Evolutionary conservation across 2,329 filamentous ascomycete genomes (phyloP).

Genomic region (Alternaria novae-zelandiae): DNA sequence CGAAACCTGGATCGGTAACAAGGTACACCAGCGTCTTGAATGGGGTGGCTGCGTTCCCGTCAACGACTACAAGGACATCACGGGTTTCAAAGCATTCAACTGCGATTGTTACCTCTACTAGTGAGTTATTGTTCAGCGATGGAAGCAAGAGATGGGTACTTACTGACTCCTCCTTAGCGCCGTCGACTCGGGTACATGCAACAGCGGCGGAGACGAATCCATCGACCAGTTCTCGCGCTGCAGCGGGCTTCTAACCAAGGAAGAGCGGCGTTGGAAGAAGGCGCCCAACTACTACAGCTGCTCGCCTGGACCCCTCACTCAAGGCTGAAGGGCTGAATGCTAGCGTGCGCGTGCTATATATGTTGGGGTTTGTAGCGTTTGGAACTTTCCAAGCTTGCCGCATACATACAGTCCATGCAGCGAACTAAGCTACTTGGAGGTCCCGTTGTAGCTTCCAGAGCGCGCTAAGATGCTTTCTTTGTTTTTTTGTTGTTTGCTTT

Average conservation of each 20-base stretch:
- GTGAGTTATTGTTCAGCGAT: not conserved
- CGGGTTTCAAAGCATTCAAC: not conserved
- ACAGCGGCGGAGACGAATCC: not conserved
- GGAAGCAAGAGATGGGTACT: no score
- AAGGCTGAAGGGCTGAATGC: not conserved
- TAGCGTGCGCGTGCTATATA: not conserved
- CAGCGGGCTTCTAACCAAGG: not conserved
- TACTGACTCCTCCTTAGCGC: not conserved
- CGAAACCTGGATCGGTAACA: slow-evolving; percentile 2
- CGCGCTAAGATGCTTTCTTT: not conserved
- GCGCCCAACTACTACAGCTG: slow-evolving; percentile 1
- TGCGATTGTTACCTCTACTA: slow-evolving; percentile 1
- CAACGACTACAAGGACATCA: not conserved
- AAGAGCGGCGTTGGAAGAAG: slow-evolving; percentile 1
- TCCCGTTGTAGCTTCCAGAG: not conserved
- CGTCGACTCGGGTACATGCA: not conserved
- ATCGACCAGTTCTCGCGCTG: not conserved
- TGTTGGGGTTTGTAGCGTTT: not conserved
- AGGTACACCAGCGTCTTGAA: not conserved
- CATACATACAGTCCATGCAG: not conserved
- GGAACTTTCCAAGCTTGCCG: not conserved
- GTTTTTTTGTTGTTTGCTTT: not conserved
- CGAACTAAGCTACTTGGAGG: not conserved
- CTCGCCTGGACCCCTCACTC: not conserved
- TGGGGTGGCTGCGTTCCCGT: not conserved